Base-by-base conservation (phyloP, 108 stramenopile species). In the Discostella stelligeroides region DNA sequence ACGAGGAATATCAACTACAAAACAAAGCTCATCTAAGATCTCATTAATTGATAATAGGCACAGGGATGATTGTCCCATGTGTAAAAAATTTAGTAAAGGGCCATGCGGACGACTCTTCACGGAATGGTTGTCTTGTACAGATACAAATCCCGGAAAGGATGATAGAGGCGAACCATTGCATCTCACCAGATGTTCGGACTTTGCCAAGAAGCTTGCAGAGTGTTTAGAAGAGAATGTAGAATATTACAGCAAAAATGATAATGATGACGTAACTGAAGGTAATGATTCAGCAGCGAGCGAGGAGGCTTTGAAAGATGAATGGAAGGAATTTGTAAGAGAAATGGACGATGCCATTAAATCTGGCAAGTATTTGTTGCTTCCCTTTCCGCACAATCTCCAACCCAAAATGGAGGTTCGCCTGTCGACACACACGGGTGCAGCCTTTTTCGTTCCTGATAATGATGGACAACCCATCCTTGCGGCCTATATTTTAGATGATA, bases 11-110 rank as follows among this genome's bases (percentile, higher is more conserved):
- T 11, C 34, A 28, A 58, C 57, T 15, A 17, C 27, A 11, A 40
- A 28, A 1, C 9, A 11, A 4, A 40, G 27, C 24, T 7, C 24
- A 12, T 5, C 53, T 3, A 28, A 23, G 1, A 54, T 58, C n/a
- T n/a, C n/a, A 41, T 4, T 28, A 41, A 4, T 10, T n/a, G 57
- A 41, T 18, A 37, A n/a, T 8, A n/a, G n/a, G 11, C 47, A 79
- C 34, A 68, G 73, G 65, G 84, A 85, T 29, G 68, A 85, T 53
- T 85, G 84, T 49, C 84, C 81, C 17, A 54, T 85, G 58, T 85
- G 84, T 47, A 79, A 73, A 43, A 85, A 85, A 61, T 85, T 82
- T 63, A 51, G 80, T 3, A 46, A 55, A 23, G 84, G 84, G 27
- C 84, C 84, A 12, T 85, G 84, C 49, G 84, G 84, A 17, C 66